Evolutionary conservation across 1,284 basidiomycete genomes (phyloP), one percentile per base, ranked within the genome.

Genomic region (Earliella scabrosa): DNA sequence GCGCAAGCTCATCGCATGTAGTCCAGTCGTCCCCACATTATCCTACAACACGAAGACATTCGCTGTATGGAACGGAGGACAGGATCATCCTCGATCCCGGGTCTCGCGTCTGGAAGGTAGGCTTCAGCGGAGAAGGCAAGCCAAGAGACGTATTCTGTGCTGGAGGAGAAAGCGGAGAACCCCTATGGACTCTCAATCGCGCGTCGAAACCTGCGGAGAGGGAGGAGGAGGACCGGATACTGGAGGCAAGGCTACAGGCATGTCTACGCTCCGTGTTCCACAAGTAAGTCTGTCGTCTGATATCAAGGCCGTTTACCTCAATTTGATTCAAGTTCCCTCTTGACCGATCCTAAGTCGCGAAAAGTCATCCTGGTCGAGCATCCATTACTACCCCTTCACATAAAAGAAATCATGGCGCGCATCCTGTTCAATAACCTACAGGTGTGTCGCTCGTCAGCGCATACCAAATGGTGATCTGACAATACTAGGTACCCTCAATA

Each of bases 351-450:
- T 0, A 97, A 95, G 71, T 88, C 93, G 32, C 85, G 97, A 46
- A 97, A 97, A 71, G 89, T 99, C 54, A 92, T 98, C 47, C 68
- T 99, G 24, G 79, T 97, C 6, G 96, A 98, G 72, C 91, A 94
- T 68, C 92, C 97, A 0, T 76, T 97, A 45, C 77, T 97, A 11
- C 93, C 96, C 0, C 74, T 92, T 2, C 83, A 88, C 59, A 86
- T 98, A 68, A 97, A 97, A 73, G 92, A 96, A 45, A 86, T 86
- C 60, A 83, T 99, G 45, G 93, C 93, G 5, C 83, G 86, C 47
- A 86, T 94, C 38, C 75, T 99, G 10, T 98, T 99, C 69, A 89
- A 92, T 58, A 97, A 97, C 65, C 77, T 96, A 13, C 92, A 96
- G 75, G 95, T 92, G 55, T 52, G 79, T 35, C 35, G 32, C 24